These are phyloP conservation scores for Triticum aestivum DNA, from an alignment of 176 grass and related monocot genomes.

Conservation along the genomic window DNA sequence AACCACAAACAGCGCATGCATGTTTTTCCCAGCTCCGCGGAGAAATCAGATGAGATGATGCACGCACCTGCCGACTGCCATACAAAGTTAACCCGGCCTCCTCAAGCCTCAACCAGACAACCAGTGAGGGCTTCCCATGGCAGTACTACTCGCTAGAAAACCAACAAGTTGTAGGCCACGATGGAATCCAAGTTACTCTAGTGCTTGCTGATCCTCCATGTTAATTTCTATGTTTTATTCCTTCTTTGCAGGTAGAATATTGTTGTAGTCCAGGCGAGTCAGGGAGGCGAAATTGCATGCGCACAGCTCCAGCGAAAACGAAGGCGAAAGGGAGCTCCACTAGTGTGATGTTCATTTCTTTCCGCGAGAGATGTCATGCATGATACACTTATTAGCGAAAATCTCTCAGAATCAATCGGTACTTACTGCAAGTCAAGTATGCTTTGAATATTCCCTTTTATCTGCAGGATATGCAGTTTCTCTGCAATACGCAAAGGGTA, in stretches of 20 bases:
- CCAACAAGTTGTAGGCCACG: not conserved
- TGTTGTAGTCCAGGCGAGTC: not conserved
- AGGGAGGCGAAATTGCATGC: not conserved
- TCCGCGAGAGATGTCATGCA: slow-evolving; percentile 19
- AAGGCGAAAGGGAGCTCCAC: not conserved
- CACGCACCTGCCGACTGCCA: slow-evolving; percentile 1
- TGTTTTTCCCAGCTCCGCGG: not conserved
- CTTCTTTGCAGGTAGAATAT: not conserved
- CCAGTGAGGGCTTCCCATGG: not conserved
- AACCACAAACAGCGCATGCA: not conserved
- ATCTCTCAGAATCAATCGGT: not conserved
- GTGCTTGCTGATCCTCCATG: too few species aligned
- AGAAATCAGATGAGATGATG: not conserved
- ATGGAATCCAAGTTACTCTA: too few species aligned
- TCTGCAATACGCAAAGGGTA: not conserved
- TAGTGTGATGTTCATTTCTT: not conserved
- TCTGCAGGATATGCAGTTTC: not conserved
- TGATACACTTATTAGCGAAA: not conserved
- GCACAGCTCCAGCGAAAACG: not conserved
- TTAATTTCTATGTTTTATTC: too few species aligned
- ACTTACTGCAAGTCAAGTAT: not conserved
- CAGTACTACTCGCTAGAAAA: too few species aligned
- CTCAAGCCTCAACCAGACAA: too few species aligned
- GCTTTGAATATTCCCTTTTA: not conserved
- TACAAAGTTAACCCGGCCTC: not conserved